Evolutionary conservation across 768 basidiomycete genomes (phyloP).

Genomic region (Hysterangium stoloniferum): DNA sequence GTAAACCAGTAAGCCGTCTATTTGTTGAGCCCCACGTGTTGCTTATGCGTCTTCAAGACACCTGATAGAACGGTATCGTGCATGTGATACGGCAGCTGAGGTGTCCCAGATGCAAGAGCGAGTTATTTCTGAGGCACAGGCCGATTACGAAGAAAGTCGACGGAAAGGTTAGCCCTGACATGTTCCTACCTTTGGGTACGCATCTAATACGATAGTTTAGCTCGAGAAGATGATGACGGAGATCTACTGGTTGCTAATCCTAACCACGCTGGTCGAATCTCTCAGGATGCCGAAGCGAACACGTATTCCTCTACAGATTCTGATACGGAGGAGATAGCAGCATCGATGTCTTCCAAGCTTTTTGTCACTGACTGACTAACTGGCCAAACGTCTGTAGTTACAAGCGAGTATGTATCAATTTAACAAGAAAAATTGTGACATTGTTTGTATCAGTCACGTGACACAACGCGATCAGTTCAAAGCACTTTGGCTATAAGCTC

Average conservation of each 20-base stretch:
- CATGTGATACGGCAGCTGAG: conserved; percentile 55
- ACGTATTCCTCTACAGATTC: neutral
- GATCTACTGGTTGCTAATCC: conserved; percentile 67
- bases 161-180: conserved; percentile 21
- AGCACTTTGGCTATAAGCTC: neutral
- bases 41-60: conserved; percentile 35
- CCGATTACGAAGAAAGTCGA: conserved; percentile 50
- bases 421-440: neutral
- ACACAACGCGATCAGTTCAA: conserved; percentile 4
- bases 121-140: conserved; percentile 64
- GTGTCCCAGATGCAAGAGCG: conserved; percentile 53
- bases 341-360: too few relatives aligned
- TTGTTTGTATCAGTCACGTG: conserved; percentile 11
- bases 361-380: too few relatives aligned
- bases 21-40: neutral
- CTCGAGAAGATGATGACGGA: conserved; percentile 31
- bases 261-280: conserved; percentile 36
- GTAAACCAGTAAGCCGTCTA: conserved; percentile 53
- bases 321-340: too few relatives aligned
- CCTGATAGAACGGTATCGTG: conserved; percentile 69
- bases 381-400: too few relatives aligned
- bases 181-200: neutral
- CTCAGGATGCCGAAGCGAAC: neutral
- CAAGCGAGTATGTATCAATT: too few relatives aligned
- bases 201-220: conserved; percentile 6